Percentiles rank a stretch among this genome's conserved stretches.
Conservation (phyloP, 1,139 yeast species). For the Yamadazyma dendronema region DNA sequence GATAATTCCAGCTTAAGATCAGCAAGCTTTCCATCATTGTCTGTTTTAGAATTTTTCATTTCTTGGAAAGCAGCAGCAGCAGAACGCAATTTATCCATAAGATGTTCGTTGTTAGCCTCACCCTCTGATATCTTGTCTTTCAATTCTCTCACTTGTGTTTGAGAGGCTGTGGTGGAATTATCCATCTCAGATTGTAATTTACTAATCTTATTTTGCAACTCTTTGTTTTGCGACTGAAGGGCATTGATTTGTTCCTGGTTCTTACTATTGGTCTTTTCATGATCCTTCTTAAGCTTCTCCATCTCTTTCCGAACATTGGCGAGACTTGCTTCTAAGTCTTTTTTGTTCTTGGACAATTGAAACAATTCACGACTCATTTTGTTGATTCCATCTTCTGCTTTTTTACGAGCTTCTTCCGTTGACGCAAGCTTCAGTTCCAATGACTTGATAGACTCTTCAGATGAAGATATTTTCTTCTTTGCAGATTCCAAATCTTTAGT, state of each 20-base stretch:
- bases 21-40: constrained; percentile 11
- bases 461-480: constrained; percentile 20
- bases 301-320: constrained; percentile 42
- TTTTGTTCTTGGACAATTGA: constrained; percentile 60
- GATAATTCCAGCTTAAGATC: constrained; percentile 2
- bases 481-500: constrained; percentile 31
- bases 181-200: constrained; percentile 19
- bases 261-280: constrained; percentile 18
- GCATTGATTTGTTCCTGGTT: constrained; percentile 25
- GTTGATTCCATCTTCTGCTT: constrained; percentile 84
- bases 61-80: constrained; percentile 48
- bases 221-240: constrained; percentile 22
- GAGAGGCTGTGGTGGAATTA: constrained; percentile 14
- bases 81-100: constrained; percentile 44
- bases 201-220: constrained; percentile 23
- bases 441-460: constrained; percentile 24
- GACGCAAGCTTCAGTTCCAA: constrained; percentile 28
- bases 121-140: constrained; percentile 26
- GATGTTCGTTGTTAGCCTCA: constrained; percentile 35
- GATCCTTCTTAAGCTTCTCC: constrained; percentile 21
- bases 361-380: constrained; percentile 86
- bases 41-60: constrained; percentile 26
- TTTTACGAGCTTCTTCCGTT: constrained; percentile 50
- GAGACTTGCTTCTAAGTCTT: constrained; percentile 46
- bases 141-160: constrained; percentile 19